Evolutionary conservation across 208 protist genomes (phyloP).

Genomic region (Trypanosoma platydactyli): DNA sequence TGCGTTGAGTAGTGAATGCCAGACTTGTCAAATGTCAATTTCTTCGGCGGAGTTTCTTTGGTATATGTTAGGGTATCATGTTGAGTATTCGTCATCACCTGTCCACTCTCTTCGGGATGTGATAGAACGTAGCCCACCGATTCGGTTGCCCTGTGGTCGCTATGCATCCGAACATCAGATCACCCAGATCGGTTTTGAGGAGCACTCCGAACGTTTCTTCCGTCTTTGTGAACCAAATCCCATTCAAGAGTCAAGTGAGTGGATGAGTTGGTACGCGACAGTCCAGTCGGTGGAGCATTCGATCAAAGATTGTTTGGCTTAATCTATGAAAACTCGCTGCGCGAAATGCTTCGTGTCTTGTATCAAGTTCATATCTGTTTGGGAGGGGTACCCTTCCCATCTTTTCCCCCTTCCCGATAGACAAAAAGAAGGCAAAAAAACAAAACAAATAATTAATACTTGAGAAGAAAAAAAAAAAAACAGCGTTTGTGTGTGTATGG

Average conservation of each 20-base stretch:
- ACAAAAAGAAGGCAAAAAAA: neutral
- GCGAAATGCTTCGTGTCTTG: slow-evolving; percentile 14
- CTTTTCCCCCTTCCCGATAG: neutral
- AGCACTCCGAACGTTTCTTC: slow-evolving; percentile 77
- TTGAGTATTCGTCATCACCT: slow-evolving; percentile 57
- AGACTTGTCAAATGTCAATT: slow-evolving; percentile 27
- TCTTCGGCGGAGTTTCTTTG: slow-evolving; percentile 55
- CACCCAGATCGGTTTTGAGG: slow-evolving; percentile 62
- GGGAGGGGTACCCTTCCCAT: neutral
- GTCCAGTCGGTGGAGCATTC: slow-evolving; percentile 37
- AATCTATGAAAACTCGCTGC: neutral
- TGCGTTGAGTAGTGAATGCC: slow-evolving; percentile 36
- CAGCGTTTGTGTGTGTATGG: neutral
- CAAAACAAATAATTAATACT: neutral
- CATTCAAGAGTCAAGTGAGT: slow-evolving; percentile 48
- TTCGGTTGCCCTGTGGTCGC: slow-evolving; percentile 65
- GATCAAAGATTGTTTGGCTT: slow-evolving; percentile 22
- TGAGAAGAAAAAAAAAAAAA: neutral
- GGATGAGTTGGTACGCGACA: slow-evolving; percentile 78
- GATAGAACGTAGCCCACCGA: slow-evolving; percentile 19
- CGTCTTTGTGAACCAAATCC: slow-evolving; percentile 73
- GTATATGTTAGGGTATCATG: slow-evolving; percentile 66
- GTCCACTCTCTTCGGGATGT: slow-evolving; percentile 28
- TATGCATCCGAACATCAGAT: slow-evolving; percentile 47
- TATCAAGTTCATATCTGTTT: slow-evolving; percentile 20